Conservation (phyloP, 2,329 filamentous ascomycete species). For the Diaporthe nobilis region DNA sequence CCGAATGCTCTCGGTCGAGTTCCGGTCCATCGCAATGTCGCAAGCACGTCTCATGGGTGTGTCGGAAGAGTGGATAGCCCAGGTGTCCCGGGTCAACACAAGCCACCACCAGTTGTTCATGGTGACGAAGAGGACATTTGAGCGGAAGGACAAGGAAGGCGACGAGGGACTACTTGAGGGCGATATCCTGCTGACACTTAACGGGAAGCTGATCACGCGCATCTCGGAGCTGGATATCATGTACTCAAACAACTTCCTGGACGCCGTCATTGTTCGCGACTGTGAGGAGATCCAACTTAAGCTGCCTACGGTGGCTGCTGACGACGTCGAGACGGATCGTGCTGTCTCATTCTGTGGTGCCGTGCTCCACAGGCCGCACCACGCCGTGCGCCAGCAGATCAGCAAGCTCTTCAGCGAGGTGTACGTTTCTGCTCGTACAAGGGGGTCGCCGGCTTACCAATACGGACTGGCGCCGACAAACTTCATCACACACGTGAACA, state of each 20-base stretch:
- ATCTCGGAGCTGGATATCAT: slow-evolving; percentile 95
- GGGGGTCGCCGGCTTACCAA: slow-evolving; percentile 87
- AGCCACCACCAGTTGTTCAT: slow-evolving; percentile 98
- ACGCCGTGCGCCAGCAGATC: slow-evolving; percentile 97
- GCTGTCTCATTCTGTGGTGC: slow-evolving; percentile 97
- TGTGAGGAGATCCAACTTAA: slow-evolving; percentile 83
- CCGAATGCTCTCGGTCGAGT: slow-evolving; percentile 93
- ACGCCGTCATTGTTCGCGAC: slow-evolving; percentile 89
- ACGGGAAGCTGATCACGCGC: slow-evolving; percentile 91
- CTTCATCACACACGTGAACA: slow-evolving; percentile 97
- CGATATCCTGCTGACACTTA: slow-evolving; percentile 92
- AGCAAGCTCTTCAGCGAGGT: slow-evolving; percentile 96
- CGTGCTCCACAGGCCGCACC: slow-evolving; percentile 91
- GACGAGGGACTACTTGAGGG: slow-evolving; percentile 82
- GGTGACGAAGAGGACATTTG: slow-evolving; percentile 88
- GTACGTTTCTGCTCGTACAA: slow-evolving; percentile 89
- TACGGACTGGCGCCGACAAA: slow-evolving; percentile 96
- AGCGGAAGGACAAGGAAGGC: slow-evolving; percentile 57
- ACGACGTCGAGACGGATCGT: slow-evolving; percentile 92
- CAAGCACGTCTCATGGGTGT: slow-evolving; percentile 98
- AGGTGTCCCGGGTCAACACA: slow-evolving; percentile 84
- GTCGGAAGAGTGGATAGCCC: slow-evolving; percentile 93
- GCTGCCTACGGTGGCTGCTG: slow-evolving; percentile 87
- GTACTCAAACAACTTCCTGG: slow-evolving; percentile 88
- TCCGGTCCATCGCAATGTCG: slow-evolving; percentile 95